phyloP scores from a whole-genome alignment of 2,329 filamentous ascomycete species.

The Pestalotiopsis sp. region DNA sequence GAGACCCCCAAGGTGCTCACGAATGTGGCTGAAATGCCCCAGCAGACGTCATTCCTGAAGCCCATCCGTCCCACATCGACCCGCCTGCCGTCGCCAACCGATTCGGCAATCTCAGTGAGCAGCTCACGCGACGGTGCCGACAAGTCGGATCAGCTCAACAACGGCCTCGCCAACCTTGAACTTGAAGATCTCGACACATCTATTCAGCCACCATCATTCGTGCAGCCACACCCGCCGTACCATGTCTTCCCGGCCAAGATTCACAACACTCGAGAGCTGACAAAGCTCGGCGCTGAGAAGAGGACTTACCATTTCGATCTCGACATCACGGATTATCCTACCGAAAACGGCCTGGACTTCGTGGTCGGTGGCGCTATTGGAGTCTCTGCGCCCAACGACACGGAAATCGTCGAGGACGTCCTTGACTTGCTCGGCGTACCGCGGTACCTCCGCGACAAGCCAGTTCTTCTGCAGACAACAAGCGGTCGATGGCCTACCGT shows the following conservation, averaged over 20 bases:
- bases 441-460: conserved; percentile 79
- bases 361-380: conserved; percentile 96
- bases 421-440: conserved; percentile 82
- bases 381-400: conserved; percentile 84
- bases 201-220: conserved; percentile 80
- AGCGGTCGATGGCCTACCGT: conserved; percentile 94
- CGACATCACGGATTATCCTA: conserved; percentile 91
- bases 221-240: conserved; percentile 93
- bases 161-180: conserved; percentile 27
- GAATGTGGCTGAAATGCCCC: conserved; percentile 69
- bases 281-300: conserved; percentile 87
- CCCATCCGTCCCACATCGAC: conserved; percentile 46
- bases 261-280: conserved; percentile 82
- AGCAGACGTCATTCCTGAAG: conserved; percentile 72
- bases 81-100: conserved; percentile 42
- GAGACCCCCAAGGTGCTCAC: conserved; percentile 74
- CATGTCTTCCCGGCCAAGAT: conserved; percentile 89
- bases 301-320: conserved; percentile 97
- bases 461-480: conserved; percentile 74
- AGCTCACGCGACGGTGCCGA: conserved; percentile 37
- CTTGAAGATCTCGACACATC: conserved; percentile 53
- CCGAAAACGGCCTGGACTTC: conserved; percentile 84
- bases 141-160: conserved; percentile 31
- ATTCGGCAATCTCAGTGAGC: conserved; percentile 48
- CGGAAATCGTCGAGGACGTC: conserved; percentile 75